Conservation (phyloP, 2,329 filamentous ascomycete genomes). For the Aspergillus felis region DNA sequence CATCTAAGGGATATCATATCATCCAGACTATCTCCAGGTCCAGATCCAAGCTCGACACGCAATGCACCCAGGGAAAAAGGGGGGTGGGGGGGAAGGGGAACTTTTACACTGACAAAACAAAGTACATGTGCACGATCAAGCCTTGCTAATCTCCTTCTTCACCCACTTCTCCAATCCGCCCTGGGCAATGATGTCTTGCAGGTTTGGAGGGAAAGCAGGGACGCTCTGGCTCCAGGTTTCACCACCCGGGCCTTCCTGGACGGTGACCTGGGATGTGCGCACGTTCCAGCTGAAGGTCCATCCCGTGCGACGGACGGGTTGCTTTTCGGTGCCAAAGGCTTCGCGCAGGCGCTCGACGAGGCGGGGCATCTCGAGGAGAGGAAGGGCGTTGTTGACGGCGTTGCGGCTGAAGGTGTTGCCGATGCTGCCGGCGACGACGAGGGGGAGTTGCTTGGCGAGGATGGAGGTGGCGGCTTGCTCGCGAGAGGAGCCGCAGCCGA, state of each 20-base stretch:
- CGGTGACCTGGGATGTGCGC: conserved; percentile 62
- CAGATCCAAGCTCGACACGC: background rate
- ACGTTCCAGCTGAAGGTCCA: conserved; percentile 86
- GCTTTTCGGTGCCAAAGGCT: conserved; percentile 34
- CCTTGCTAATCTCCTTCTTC: conserved; percentile 57
- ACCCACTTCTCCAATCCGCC: conserved; percentile 83
- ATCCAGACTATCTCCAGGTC: background rate
- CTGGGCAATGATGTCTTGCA: conserved; percentile 77
- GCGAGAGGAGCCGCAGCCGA: conserved; percentile 75
- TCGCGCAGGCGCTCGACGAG: conserved; percentile 31
- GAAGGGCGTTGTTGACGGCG: conserved; percentile 42
- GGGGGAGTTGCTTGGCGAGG: conserved; percentile 71
- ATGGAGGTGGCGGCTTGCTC: conserved; percentile 89
- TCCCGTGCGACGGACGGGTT: conserved; percentile 67
- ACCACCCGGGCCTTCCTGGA: conserved; percentile 66
- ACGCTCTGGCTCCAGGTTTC: conserved; percentile 74
- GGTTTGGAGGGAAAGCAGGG: conserved; percentile 76
- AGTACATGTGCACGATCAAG: background rate
- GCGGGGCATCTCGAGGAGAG: conserved; percentile 36
- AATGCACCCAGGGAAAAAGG: background rate
- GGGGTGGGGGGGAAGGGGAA: background rate
- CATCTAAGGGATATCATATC: background rate
- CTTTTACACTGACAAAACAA: background rate
- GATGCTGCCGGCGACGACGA: conserved; percentile 77
- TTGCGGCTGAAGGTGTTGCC: conserved; percentile 75